phyloP scores from a whole-genome alignment of 2,329 filamentous ascomycete genomes.

The Exserohilum turcica region DNA sequence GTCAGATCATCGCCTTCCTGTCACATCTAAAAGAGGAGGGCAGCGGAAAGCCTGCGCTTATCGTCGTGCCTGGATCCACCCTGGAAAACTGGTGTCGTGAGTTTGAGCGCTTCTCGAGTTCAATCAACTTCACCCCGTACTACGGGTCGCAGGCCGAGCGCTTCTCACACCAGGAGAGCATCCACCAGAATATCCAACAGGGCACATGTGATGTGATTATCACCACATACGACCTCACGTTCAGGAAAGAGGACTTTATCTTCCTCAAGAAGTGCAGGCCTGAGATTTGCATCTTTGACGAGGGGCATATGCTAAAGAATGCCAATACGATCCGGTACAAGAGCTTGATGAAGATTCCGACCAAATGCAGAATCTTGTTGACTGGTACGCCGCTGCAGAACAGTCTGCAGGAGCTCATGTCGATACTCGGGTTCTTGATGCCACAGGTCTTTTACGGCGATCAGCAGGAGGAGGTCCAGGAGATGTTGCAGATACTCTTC shows the following conservation, averaged over 20 bases:
- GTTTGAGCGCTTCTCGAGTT: constrained; percentile 84
- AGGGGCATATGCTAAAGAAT: constrained; percentile 93
- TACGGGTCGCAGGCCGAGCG: constrained; percentile 72
- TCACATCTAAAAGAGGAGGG: constrained; percentile 76
- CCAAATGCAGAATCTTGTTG: constrained; percentile 83
- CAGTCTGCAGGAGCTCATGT: constrained; percentile 89
- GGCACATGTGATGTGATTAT: constrained; percentile 68
- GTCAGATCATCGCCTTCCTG: constrained; percentile 91
- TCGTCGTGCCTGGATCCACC: constrained; percentile 91
- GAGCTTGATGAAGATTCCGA: constrained; percentile 75
- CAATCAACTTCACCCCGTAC: constrained; percentile 73
- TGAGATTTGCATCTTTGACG: constrained; percentile 78
- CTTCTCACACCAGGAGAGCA: constrained; percentile 68
- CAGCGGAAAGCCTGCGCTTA: constrained; percentile 73
- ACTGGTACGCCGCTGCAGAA: constrained; percentile 93
- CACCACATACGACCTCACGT: constrained; percentile 72
- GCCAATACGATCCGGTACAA: constrained; percentile 80
- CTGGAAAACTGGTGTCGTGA: constrained; percentile 95
- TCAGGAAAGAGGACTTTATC: constrained; percentile 63
- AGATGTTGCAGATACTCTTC: constrained; percentile 85
- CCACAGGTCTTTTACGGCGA: constrained; percentile 75
- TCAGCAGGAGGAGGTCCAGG: constrained; percentile 67
- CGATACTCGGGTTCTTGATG: constrained; percentile 92
- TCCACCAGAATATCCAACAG: constrained; percentile 66
- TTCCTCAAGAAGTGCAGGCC: constrained; percentile 66